Percentiles rank a stretch among this genome's conserved stretches.
These are phyloP conservation scores for Fusarium nematophilum DNA, from an alignment of 2,329 filamentous ascomycete genomes.

Conservation along the genomic window DNA sequence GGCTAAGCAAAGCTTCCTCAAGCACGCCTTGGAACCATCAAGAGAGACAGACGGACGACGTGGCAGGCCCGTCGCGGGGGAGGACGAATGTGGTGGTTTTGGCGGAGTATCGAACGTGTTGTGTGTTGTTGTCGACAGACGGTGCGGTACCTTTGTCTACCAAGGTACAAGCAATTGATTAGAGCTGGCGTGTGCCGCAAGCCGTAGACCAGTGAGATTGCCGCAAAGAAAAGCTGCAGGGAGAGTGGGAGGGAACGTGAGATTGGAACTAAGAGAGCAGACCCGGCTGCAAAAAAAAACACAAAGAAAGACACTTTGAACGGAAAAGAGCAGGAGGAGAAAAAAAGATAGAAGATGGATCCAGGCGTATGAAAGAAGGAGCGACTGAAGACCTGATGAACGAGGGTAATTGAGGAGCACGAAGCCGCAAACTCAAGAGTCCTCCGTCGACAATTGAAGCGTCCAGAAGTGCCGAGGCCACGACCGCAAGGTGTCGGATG, in stretches of 20 bases:
- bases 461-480: slow-evolving; percentile 28
- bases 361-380: neutral
- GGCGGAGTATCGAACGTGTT: slow-evolving; percentile 31
- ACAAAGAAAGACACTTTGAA: slow-evolving; percentile 16
- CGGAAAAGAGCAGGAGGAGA: slow-evolving; percentile 3
- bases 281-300: slow-evolving; percentile 41
- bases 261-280: slow-evolving; percentile 42
- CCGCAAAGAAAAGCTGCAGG: slow-evolving; percentile 38
- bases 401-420: slow-evolving; percentile 17
- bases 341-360: neutral
- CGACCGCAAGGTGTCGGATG: slow-evolving; percentile 3
- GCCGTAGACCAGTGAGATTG: slow-evolving; percentile 34
- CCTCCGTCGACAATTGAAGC: slow-evolving; percentile 10
- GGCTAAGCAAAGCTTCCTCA: slow-evolving; percentile 41
- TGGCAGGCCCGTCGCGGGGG: slow-evolving; percentile 42
- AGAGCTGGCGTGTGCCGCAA: slow-evolving; percentile 37
- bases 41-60: slow-evolving; percentile 41
- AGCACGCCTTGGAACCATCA: slow-evolving; percentile 43
- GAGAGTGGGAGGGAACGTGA: slow-evolving; percentile 31
- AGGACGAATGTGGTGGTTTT: slow-evolving; percentile 17
- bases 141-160: slow-evolving; percentile 23
- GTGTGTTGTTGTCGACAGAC: slow-evolving; percentile 35
- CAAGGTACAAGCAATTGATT: slow-evolving; percentile 34
- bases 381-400: slow-evolving; percentile 8
- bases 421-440: slow-evolving; percentile 11